Evolutionary conservation across 78 protist genomes (phyloP), one percentile per base, ranked within the genome.

Genomic region (Corallochytrium limacisporum): DNA sequence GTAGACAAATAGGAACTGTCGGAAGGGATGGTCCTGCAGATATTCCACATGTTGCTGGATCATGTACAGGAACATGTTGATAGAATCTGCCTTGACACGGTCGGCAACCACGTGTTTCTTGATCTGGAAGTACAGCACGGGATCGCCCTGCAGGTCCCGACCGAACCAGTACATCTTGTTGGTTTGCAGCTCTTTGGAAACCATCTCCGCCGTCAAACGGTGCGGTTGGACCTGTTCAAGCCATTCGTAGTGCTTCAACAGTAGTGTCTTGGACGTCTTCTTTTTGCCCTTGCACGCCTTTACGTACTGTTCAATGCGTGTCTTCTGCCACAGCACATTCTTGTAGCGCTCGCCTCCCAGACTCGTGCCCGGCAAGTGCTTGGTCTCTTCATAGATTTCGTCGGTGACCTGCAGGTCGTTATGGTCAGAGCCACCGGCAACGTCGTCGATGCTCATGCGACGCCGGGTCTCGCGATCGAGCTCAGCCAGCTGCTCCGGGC

Each of bases 141-240:
- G 70, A 38, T 42, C 38, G 36, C 70, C 70, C n/a, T 8, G 7
- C 42, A 28, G 28, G 56, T 63, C 70, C 10, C 31, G 10, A 16
- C 22, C 31, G 56, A 47, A 56, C 70, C 70, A 63, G 36, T 63
- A 63, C 36, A 63, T 32, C 56, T 63, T 63, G 49, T 63, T 42
- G 29, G 49, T 3, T 6, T 29, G 33, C 31, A 63, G 70, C 56
- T 63, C 70, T 6, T 46, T 28, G 16, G 54, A 6, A 37, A 29
- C 4, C n/a, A 35, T 40, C 61, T 20, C 40, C 56, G 20, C 47
- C 18, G 44, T 35, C 22, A 63, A 47, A 18, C 16, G 22, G 20
- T 63, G 33, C 18, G 70, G 70, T 20, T 42, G 36, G 16, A 40
- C 54, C 2, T 15, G 3, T 16, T 20, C 57, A 0, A 63, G 70